Percentiles rank a stretch among this genome's conserved stretches.
These are phyloP conservation scores for Fagopyrum homotropicum DNA, from an alignment of 148 eudicot genomes.

Conservation along the genomic window DNA sequence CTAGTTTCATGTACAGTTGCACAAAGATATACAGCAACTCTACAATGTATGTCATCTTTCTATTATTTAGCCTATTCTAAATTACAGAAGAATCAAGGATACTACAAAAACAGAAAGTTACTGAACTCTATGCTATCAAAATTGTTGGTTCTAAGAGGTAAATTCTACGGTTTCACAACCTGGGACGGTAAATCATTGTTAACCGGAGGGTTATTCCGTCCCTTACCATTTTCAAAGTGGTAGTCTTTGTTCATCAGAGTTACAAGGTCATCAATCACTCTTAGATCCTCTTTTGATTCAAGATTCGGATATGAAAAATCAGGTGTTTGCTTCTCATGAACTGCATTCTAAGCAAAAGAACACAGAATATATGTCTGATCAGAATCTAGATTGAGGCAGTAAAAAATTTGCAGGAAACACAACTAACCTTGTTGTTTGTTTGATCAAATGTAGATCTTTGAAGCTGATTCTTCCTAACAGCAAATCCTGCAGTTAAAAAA, in stretches of 20 bases:
- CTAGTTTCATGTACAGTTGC: neutral
- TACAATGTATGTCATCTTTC: neutral
- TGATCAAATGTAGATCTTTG: neutral
- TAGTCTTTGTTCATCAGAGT: neutral
- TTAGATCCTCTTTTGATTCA: neutral
- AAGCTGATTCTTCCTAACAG: neutral
- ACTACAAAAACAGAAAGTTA: neutral
- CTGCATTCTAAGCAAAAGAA: neutral
- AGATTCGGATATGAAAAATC: neutral
- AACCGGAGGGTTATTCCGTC: neutral
- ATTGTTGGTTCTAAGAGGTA: neutral
- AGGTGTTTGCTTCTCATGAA: neutral
- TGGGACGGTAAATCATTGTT: neutral
- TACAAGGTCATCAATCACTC: neutral
- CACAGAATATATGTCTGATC: neutral
- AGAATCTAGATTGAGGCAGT: neutral
- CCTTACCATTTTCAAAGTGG: conserved; percentile 1
- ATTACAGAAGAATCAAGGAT: neutral
- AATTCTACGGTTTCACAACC: neutral
- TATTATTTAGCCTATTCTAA: neutral
- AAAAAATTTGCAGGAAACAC: neutral
- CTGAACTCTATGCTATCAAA: neutral
- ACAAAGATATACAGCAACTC: neutral
- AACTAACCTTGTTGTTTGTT: neutral
- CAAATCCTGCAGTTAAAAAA: neutral